Evolutionary conservation across 2,329 filamentous ascomycete genomes (phyloP).

Genomic region (Ophiostoma ips): DNA sequence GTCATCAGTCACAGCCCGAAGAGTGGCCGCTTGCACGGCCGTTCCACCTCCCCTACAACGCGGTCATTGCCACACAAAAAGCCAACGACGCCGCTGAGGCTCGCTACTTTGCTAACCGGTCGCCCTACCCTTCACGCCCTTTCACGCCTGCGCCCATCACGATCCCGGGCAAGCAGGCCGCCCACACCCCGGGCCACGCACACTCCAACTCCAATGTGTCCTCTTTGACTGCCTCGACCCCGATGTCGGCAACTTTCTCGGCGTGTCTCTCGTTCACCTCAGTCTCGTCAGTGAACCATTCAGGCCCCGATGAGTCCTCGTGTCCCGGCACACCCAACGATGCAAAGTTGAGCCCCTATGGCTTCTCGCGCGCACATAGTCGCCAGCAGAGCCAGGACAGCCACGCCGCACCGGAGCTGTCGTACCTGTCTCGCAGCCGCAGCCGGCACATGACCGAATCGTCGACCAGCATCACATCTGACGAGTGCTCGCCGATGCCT

Average conservation of each 20-base stretch:
- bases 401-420: conserved; percentile 21
- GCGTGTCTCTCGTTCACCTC: conserved; percentile 1
- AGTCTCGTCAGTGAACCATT: conserved; percentile 1
- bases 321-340: background rate
- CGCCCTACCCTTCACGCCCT: conserved; percentile 4
- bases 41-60: conserved; percentile 9
- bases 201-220: background rate
- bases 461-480: conserved; percentile 1
- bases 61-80: background rate
- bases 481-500: conserved; percentile 17
- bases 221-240: conserved; percentile 2
- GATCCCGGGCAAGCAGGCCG: background rate
- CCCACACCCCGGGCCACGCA: background rate
- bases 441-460: conserved; percentile 14
- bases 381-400: background rate
- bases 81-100: background rate
- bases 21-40: background rate
- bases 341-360: too few relatives aligned
- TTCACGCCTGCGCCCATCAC: conserved; percentile 3
- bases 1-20: background rate
- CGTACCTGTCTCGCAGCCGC: conserved; percentile 21
- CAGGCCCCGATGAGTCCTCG: conserved; percentile 1
- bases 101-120: conserved; percentile 2
- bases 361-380: background rate
- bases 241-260: conserved; percentile 3